Percentiles rank a stretch among this genome's conserved stretches.
phyloP scores from a whole-genome alignment of 148 eudicot species.

The Nepenthes mirabilis region DNA sequence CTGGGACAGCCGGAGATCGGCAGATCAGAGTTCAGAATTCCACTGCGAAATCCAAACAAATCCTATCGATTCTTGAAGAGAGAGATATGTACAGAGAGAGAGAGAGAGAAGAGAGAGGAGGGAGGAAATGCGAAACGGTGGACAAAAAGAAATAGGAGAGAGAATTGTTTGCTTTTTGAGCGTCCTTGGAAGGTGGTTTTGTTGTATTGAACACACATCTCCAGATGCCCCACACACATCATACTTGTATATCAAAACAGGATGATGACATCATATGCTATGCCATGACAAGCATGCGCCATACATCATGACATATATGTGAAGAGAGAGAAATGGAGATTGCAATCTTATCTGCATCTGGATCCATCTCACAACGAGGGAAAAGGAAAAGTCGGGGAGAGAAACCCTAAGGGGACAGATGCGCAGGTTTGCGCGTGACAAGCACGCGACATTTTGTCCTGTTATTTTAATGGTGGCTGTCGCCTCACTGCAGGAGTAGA shows the following conservation, averaged over 20 bases:
- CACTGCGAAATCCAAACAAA: slow-evolving; percentile 5
- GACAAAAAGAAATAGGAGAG: slow-evolving; percentile 4
- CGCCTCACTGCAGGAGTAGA: slow-evolving; percentile 4
- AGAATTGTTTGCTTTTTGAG: slow-evolving; percentile 2
- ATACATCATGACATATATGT: slow-evolving; percentile 5
- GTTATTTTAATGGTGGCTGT: neutral
- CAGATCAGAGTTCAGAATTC: neutral
- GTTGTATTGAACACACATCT: slow-evolving; percentile 34
- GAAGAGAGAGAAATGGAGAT: neutral
- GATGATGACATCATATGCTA: neutral
- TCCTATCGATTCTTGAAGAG: slow-evolving; percentile 14
- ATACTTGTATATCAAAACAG: no score
- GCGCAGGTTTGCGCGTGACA: neutral
- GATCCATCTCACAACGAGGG: neutral
- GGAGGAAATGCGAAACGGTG: slow-evolving; percentile 6
- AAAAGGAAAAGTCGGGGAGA: no score
- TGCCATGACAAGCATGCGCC: slow-evolving; percentile 7
- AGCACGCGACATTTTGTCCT: slow-evolving; percentile 18
- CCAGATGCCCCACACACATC: slow-evolving; percentile 10
- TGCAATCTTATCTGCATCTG: no score
- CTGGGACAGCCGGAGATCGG: no score
- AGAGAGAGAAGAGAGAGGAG: neutral
- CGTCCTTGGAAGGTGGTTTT: slow-evolving; percentile 31
- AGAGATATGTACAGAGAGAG: neutral
- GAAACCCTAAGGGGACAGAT: neutral